Evolutionary conservation across 208 protist genomes (phyloP).

Genomic region (Leishmania arabica): DNA sequence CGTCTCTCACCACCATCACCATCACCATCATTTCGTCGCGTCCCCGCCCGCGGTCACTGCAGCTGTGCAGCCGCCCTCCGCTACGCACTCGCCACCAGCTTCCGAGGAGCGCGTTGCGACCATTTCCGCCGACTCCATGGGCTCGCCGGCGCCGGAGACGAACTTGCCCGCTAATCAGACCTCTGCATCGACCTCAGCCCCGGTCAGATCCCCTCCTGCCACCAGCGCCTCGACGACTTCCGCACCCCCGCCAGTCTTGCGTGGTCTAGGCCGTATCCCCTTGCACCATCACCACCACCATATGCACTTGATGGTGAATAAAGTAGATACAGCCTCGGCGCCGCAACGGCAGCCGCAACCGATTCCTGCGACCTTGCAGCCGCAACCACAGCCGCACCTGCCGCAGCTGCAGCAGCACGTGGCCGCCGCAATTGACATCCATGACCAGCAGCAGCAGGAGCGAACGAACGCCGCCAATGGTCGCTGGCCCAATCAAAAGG

Average conservation of each 20-base stretch:
- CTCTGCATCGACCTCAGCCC: not conserved
- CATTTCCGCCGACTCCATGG: not conserved
- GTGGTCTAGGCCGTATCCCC: slow-evolving; percentile 17
- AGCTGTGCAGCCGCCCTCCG: not conserved
- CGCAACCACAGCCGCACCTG: not conserved
- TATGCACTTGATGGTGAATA: slow-evolving; percentile 19
- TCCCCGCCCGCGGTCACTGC: not conserved
- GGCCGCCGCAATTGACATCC: not conserved
- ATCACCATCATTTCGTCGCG: slow-evolving; percentile 18
- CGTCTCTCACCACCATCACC: slow-evolving; percentile 32
- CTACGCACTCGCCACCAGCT: slow-evolving; percentile 1
- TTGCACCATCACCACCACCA: slow-evolving; percentile 43
- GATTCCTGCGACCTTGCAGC: not conserved
- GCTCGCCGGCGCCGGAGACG: not conserved
- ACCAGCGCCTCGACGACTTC: not conserved
- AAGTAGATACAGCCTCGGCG: slow-evolving; percentile 1
- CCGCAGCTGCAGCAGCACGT: slow-evolving; percentile 15
- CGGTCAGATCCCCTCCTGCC: not conserved
- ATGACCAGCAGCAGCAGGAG: slow-evolving; percentile 12
- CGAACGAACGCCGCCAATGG: not conserved
- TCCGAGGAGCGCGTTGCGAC: slow-evolving; percentile 15
- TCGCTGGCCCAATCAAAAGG: slow-evolving; percentile 29
- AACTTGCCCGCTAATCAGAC: not conserved
- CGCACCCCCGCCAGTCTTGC: slow-evolving; percentile 12
- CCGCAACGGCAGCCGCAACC: slow-evolving; percentile 8